These are phyloP conservation scores for Annona cherimola DNA, from an alignment of 164 flowering plant species.

Conservation along the genomic window DNA sequence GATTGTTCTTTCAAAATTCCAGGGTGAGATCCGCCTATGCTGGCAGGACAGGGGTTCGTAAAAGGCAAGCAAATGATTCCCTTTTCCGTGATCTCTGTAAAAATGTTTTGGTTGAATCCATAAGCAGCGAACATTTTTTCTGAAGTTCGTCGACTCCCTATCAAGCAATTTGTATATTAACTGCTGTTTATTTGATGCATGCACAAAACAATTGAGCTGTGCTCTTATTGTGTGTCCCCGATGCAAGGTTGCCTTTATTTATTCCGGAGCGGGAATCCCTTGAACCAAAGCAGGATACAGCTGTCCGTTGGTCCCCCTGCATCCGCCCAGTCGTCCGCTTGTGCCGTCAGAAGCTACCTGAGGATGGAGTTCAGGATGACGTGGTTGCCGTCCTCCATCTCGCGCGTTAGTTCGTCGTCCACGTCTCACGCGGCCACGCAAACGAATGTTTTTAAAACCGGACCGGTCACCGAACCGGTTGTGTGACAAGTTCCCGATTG, in stretches of 20 bases:
- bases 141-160: background rate
- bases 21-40: background rate
- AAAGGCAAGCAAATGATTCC: background rate
- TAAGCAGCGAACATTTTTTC: background rate
- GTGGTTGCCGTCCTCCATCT: background rate
- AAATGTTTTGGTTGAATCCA: background rate
- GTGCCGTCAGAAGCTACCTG: background rate
- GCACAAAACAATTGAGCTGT: too few relatives aligned
- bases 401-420: too few relatives aligned
- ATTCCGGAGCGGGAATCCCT: background rate
- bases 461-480: too few relatives aligned
- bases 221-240: background rate
- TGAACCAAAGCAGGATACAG: background rate
- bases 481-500: too few relatives aligned
- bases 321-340: background rate
- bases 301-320: background rate
- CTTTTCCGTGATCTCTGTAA: background rate
- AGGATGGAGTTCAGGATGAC: background rate
- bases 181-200: too few relatives aligned
- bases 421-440: too few relatives aligned
- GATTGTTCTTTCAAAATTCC: background rate
- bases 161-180: background rate
- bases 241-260: background rate
- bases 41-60: background rate
- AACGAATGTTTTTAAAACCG: too few relatives aligned